These are phyloP conservation scores for Coprinopsis cinerea DNA, from an alignment of 768 basidiomycete species.

Conservation along the genomic window DNA sequence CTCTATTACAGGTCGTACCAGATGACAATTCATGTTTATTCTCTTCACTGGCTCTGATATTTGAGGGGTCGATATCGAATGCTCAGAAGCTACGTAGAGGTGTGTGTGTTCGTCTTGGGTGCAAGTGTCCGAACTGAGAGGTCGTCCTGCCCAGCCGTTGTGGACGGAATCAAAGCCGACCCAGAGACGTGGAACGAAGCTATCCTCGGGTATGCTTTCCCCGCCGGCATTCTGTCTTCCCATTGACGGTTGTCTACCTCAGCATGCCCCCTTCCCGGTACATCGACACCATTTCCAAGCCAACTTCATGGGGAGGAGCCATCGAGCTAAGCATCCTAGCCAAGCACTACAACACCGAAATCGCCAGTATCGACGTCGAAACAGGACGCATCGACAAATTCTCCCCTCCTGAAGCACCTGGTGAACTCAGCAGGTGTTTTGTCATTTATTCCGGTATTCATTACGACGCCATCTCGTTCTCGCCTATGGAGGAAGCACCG, in stretches of 20 bases:
- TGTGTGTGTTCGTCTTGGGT: constrained; percentile 27
- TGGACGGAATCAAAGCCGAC: constrained; percentile 70
- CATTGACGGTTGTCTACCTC: background rate
- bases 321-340: constrained; percentile 89
- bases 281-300: constrained; percentile 72
- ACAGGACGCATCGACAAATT: constrained; percentile 87
- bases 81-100: constrained; percentile 69
- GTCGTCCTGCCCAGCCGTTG: constrained; percentile 54
- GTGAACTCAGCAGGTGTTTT: constrained; percentile 46
- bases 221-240: background rate
- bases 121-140: background rate
- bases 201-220: constrained; percentile 67
- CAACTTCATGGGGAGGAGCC: constrained; percentile 90
- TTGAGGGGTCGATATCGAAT: constrained; percentile 75
- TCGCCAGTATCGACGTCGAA: constrained; percentile 87
- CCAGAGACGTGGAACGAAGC: constrained; percentile 74
- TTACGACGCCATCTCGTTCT: constrained; percentile 85
- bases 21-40: constrained; percentile 98
- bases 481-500: constrained; percentile 72
- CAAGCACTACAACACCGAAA: constrained; percentile 76
- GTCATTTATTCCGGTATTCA: constrained; percentile 96
- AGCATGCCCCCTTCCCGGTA: constrained; percentile 62
- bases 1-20: constrained; percentile 62
- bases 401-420: constrained; percentile 42
- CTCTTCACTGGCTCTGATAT: constrained; percentile 77